These are phyloP conservation scores for Linnemannia exigua DNA, from an alignment of 192 early-diverging fungal genomes.

Conservation along the genomic window DNA sequence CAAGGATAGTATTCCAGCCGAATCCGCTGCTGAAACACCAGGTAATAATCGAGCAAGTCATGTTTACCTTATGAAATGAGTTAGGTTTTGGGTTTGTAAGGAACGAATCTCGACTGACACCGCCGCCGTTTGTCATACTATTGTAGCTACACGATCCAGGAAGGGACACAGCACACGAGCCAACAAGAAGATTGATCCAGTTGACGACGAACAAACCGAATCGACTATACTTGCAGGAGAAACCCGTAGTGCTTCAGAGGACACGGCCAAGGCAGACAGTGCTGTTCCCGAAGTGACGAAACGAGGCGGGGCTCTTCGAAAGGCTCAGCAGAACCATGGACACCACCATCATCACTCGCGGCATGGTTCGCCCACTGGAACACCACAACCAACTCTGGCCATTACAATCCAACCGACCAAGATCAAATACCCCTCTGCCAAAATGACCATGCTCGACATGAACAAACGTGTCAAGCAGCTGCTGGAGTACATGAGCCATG, in stretches of 20 bases:
- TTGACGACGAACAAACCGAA: background rate
- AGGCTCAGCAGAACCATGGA: background rate
- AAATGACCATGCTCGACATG: constrained; percentile 73
- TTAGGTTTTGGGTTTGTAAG: background rate
- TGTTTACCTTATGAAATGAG: background rate
- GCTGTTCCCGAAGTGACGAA: background rate
- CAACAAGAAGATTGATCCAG: background rate
- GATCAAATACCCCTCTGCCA: constrained; percentile 65
- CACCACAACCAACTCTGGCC: constrained; percentile 37
- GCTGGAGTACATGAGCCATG: constrained; percentile 68
- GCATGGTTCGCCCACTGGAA: constrained; percentile 21
- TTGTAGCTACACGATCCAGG: background rate
- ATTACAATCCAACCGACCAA: constrained; percentile 59
- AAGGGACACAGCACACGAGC: constrained; percentile 4
- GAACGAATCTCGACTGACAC: background rate
- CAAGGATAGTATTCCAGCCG: background rate
- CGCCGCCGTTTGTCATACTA: background rate
- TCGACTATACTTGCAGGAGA: background rate
- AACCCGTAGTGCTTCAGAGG: background rate
- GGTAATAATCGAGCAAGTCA: background rate
- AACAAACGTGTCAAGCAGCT: constrained; percentile 75
- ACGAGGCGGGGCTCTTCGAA: background rate
- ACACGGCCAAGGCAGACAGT: background rate
- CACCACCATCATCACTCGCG: constrained; percentile 1
- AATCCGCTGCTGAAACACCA: background rate